A percentile compares a stretch with the other conserved stretches of the same genome.
These are phyloP conservation scores for Euphorbia peplus DNA, from an alignment of 345 rosid species.

Conservation along the genomic window DNA sequence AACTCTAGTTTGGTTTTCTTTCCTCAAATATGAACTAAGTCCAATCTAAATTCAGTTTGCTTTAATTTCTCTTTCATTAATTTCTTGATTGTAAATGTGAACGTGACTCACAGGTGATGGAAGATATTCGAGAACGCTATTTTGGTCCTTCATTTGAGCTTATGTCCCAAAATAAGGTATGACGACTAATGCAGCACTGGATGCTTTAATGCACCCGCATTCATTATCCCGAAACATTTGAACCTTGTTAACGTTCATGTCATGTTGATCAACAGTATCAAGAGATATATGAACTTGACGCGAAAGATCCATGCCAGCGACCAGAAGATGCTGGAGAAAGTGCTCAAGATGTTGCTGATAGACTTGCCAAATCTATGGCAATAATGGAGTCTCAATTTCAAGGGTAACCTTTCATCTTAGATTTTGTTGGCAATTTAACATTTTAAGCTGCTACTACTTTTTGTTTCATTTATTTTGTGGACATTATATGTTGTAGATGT, in stretches of 20 bases:
- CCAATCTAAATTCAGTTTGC: neutral
- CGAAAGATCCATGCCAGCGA: conserved; percentile 63
- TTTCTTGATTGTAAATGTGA: conserved; percentile 9
- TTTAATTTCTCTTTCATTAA: neutral
- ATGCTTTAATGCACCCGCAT: neutral
- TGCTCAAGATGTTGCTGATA: conserved; percentile 69
- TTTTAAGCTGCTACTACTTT: no score
- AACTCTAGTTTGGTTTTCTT: no score
- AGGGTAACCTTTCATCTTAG: conserved; percentile 45
- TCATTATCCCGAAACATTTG: no score
- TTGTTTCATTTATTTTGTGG: conserved; percentile 4
- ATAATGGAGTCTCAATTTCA: conserved; percentile 60
- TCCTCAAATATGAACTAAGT: neutral
- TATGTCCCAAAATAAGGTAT: conserved; percentile 75
- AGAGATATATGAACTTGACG: conserved; percentile 85
- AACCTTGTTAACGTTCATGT: conserved; percentile 10
- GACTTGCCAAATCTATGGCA: conserved; percentile 58
- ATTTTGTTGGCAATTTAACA: neutral
- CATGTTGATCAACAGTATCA: conserved; percentile 42
- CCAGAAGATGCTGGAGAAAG: conserved; percentile 92
- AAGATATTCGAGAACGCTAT: conserved; percentile 82
- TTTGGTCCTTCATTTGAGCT: conserved; percentile 89
- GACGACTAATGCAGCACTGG: no score
- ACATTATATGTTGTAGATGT: conserved; percentile 40
- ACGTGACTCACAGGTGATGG: conserved; percentile 54